These are phyloP conservation scores for Lodderomyces orthopsilosis DNA, from an alignment of 1,139 yeast species.

Conservation along the genomic window DNA sequence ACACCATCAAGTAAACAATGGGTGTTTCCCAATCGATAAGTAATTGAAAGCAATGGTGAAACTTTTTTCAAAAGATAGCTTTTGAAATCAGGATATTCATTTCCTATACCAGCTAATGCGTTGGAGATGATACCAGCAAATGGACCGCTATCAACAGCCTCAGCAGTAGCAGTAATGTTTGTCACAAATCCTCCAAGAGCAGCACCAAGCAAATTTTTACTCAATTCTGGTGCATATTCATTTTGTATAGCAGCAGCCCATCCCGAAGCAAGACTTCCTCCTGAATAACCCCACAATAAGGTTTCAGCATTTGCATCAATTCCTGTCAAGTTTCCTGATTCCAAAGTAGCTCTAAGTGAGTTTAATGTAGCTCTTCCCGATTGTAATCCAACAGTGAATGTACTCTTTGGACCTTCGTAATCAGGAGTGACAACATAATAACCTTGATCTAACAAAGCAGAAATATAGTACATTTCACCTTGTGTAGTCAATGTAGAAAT, in stretches of 20 bases:
- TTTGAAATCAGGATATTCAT: slow-evolving; percentile 19
- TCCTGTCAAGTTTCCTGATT: slow-evolving; percentile 26
- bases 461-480: slow-evolving; percentile 26
- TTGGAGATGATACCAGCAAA: slow-evolving; percentile 26
- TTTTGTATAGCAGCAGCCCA: slow-evolving; percentile 39
- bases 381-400: slow-evolving; percentile 30
- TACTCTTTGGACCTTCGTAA: slow-evolving; percentile 27
- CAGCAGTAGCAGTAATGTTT: slow-evolving; percentile 21
- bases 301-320: slow-evolving; percentile 25
- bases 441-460: slow-evolving; percentile 26
- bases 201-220: slow-evolving; percentile 22
- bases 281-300: slow-evolving; percentile 40
- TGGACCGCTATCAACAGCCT: slow-evolving; percentile 20
- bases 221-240: slow-evolving; percentile 30
- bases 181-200: slow-evolving; percentile 34
- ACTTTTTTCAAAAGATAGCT: not conserved
- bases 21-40: slow-evolving; percentile 14
- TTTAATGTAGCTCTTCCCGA: slow-evolving; percentile 34
- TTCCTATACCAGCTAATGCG: slow-evolving; percentile 26
- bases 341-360: slow-evolving; percentile 29
- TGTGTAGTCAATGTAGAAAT: slow-evolving; percentile 9
- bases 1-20: slow-evolving; percentile 16
- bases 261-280: slow-evolving; percentile 37
- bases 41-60: slow-evolving; percentile 1
- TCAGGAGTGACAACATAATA: slow-evolving; percentile 37